Conservation (phyloP, 2,329 filamentous ascomycete species). For the Aspergillus sp. region DNA sequence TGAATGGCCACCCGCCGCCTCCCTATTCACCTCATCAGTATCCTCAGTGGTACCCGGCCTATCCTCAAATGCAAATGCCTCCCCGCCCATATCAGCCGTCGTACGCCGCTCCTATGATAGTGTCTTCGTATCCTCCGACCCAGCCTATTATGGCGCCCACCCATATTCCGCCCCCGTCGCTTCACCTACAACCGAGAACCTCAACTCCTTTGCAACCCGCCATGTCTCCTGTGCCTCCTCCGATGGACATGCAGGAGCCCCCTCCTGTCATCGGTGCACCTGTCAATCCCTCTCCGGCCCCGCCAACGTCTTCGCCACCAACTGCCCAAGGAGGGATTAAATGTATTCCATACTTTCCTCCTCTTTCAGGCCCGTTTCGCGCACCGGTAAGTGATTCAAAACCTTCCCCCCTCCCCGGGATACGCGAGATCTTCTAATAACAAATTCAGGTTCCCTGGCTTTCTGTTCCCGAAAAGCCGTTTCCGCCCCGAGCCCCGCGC, state of each 20-base stretch:
- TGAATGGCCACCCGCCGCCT: slow-evolving; percentile 46
- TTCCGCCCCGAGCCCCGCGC: slow-evolving; percentile 46
- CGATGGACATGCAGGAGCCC: slow-evolving; percentile 25
- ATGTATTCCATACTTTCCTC: slow-evolving; percentile 13
- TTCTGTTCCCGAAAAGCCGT: slow-evolving; percentile 48
- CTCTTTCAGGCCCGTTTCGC: slow-evolving; percentile 41
- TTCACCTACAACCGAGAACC: slow-evolving; percentile 31
- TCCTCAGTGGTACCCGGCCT: slow-evolving; percentile 41
- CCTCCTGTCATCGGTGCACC: slow-evolving; percentile 14
- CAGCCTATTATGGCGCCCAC: slow-evolving; percentile 35
- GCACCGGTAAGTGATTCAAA: slow-evolving; percentile 37
- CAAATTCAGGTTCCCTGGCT: slow-evolving; percentile 51
- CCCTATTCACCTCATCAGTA: slow-evolving; percentile 40
- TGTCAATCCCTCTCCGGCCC: slow-evolving; percentile 17
- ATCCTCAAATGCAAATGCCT: slow-evolving; percentile 35
- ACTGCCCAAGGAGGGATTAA: slow-evolving; percentile 20
- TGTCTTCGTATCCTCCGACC: slow-evolving; percentile 38
- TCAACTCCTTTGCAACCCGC: slow-evolving; percentile 31
- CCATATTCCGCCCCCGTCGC: slow-evolving; percentile 29
- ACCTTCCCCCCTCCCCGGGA: background rate
- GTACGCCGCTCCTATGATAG: slow-evolving; percentile 35
- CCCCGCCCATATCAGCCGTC: slow-evolving; percentile 35
- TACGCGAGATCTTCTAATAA: slow-evolving; percentile 6
- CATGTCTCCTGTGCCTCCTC: slow-evolving; percentile 28
- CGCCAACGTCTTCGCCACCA: slow-evolving; percentile 30